Percentiles rank a stretch among this genome's conserved stretches.
phyloP scores from a whole-genome alignment of 1,284 basidiomycete species.

The Boletus nobilissimus region DNA sequence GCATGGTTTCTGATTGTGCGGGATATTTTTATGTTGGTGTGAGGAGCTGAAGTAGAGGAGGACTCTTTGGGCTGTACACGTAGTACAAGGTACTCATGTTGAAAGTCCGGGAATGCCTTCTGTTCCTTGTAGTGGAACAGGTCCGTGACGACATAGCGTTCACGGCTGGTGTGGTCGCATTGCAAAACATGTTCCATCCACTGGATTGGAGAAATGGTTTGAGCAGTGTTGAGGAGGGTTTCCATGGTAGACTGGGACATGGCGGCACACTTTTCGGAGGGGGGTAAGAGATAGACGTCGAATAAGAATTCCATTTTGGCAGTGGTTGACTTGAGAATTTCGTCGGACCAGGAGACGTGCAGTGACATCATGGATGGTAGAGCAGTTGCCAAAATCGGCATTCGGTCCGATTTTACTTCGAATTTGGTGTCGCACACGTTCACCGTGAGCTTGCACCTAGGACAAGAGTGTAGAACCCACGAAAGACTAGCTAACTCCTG shows the following conservation, averaged over 20 bases:
- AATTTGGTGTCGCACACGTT: no score
- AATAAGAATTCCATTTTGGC: neutral
- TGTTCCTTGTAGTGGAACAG: neutral
- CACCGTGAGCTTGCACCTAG: no score
- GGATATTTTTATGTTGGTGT: neutral
- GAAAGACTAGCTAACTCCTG: neutral
- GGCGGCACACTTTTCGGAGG: neutral
- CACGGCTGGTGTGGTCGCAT: neutral
- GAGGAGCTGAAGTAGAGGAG: neutral
- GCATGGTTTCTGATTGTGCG: neutral
- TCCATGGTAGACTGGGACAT: neutral
- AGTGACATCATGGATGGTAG: no score
- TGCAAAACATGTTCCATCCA: neutral
- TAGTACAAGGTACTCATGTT: neutral
- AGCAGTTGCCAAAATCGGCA: no score
- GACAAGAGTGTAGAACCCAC: no score
- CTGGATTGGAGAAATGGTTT: neutral
- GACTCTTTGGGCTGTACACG: neutral
- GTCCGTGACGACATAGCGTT: neutral
- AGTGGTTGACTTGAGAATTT: no score
- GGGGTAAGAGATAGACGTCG: neutral
- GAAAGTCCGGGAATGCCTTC: neutral
- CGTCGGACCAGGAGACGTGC: no score
- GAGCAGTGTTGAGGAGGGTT: neutral
- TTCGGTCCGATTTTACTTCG: no score